Base-by-base conservation (phyloP, 805 yeast genomes). In the Grigorovia humatica region DNA sequence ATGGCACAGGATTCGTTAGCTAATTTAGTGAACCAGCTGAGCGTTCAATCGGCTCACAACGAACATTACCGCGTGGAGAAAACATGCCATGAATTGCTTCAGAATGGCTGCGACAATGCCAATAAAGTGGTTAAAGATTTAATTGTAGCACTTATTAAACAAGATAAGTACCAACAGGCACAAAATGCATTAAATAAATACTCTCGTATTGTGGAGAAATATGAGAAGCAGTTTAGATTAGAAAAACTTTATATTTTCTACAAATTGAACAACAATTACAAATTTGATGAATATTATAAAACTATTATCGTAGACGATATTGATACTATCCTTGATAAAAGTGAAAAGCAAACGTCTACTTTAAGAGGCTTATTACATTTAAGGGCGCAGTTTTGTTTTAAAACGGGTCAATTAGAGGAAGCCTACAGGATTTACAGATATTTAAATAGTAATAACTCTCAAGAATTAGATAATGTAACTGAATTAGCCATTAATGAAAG, bases 401-500 rank as follows among this genome's bases (percentile, higher is more conserved):
- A 75, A 52, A 60, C 65, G 23, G 89, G 88, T 18, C 59, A 74
- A 35, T 35, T 42, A 7, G 70, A 76, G 51, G 70, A 77, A 46
- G 77, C 90, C 0, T 70, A 79, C 54, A 60, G 67, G 13, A 57
- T 83, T 4, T 85, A 83, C 60, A 68, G 73, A 46, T 68, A 72
- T 2, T 67, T 85, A 54, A 63, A 79, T 12, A 49, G 64, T 2
- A 49, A 63, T 9, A 66, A 71, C 30, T 59, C 66, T 47, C 59
- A 68, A 47, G 67, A 65, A 38, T 72, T 69, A 2, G 70, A 68
- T 44, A 63, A 64, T 44, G 79, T 72, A 55, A 54, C 74, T 43
- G 95, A 85, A 64, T 67, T 85, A 52, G 68, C 78, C 32, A 81
- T 85, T 52, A 85, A 85, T 60, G 85, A 83, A 64, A 74, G 83